A percentile compares a stretch with the other conserved stretches of the same genome.
phyloP scores from a whole-genome alignment of 331 rosid species.

The Quercus tomentella region DNA sequence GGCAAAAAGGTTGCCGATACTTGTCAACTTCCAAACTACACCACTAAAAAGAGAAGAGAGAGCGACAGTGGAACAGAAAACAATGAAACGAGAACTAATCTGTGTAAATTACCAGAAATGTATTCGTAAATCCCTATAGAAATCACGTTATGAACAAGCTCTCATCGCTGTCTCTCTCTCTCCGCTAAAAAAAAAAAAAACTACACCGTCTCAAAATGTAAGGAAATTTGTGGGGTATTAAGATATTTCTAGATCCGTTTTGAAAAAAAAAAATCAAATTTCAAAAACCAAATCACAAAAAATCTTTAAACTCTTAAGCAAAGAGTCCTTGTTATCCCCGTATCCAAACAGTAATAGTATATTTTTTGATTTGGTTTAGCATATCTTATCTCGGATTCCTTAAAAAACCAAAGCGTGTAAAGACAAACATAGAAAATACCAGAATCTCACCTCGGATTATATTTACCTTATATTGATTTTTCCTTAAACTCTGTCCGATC shows the following conservation, averaged over 20 bases:
- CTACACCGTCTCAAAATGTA: not conserved
- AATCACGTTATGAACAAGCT: conserved; percentile 22
- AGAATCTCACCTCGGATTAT: conserved; percentile 15
- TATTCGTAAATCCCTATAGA: not conserved
- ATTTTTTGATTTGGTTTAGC: not conserved
- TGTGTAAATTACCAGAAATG: conserved; percentile 1
- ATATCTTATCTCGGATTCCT: not conserved
- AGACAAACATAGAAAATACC: not conserved
- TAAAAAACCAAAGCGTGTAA: not conserved
- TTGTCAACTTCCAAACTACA: conserved; percentile 20
- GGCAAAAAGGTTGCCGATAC: not conserved
- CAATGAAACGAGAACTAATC: conserved; percentile 33
- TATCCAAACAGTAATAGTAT: not conserved
- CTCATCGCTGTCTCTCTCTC: not conserved
- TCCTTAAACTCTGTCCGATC: conserved; percentile 3
- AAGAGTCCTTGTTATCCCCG: not conserved
- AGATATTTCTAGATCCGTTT: conserved; percentile 17
- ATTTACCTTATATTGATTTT: not conserved
- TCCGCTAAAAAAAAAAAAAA: not conserved
- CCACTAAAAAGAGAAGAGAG: conserved; percentile 19
- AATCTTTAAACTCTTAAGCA: not conserved
- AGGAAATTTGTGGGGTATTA: not conserved
- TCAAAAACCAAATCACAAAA: not conserved
- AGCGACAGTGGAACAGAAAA: conserved; percentile 39
- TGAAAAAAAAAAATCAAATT: not conserved